Percentiles rank a stretch among this genome's conserved stretches.
These are phyloP conservation scores for Ustilago crameri DNA, from an alignment of 1,284 basidiomycete genomes.

Conservation along the genomic window DNA sequence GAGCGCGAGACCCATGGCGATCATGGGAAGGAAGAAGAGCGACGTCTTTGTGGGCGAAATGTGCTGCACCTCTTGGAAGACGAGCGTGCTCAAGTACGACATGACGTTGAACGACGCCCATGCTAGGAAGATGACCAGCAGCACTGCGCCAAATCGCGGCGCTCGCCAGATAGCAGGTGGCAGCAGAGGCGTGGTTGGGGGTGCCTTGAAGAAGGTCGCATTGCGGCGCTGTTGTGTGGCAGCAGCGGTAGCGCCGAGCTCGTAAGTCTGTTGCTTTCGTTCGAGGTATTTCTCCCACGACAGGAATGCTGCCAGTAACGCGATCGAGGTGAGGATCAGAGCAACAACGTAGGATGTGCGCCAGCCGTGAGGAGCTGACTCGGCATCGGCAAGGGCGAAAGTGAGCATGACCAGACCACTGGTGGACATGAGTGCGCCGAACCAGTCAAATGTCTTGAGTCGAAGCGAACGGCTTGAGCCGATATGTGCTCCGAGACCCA, in stretches of 20 bases:
- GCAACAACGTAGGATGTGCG: conserved; percentile 73
- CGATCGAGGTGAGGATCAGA: conserved; percentile 75
- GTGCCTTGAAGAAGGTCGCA: conserved; percentile 70
- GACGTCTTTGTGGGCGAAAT: conserved; percentile 77
- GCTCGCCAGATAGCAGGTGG: conserved; percentile 59
- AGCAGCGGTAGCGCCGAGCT: conserved; percentile 22
- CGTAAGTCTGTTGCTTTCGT: conserved; percentile 34
- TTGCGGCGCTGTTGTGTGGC: conserved; percentile 59
- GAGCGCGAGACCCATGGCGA: conserved; percentile 61
- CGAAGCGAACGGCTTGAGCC: conserved; percentile 20
- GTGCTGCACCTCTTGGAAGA: conserved; percentile 62
- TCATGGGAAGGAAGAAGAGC: conserved; percentile 81
- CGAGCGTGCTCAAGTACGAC: conserved; percentile 50
- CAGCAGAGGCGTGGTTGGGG: conserved; percentile 48
- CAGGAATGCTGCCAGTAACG: conserved; percentile 75
- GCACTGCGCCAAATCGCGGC: conserved; percentile 69
- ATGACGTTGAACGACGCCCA: conserved; percentile 75
- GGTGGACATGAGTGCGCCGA: conserved; percentile 81
- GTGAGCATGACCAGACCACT: conserved; percentile 80
- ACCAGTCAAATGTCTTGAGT: conserved; percentile 76
- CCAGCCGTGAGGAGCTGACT: conserved; percentile 79
- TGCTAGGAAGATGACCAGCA: conserved; percentile 79
- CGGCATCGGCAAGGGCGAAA: conserved; percentile 81
- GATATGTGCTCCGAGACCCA: not conserved
- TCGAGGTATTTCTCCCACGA: conserved; percentile 77